Conservation (phyloP, 495 filamentous ascomycete species). For the Annulohypoxylon moriforme region DNA sequence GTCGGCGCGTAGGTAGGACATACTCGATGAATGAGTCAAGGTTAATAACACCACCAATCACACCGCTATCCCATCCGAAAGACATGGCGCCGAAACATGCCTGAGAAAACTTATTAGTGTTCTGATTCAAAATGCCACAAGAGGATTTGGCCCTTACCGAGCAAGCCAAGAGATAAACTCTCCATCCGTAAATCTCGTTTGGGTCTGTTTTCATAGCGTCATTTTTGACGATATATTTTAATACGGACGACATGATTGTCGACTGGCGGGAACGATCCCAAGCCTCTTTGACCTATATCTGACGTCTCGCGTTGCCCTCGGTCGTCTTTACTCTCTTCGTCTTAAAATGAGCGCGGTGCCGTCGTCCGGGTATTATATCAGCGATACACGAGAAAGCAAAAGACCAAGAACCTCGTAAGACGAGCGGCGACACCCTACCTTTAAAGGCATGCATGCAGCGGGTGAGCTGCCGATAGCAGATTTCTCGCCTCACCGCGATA, state of each 20-base stretch:
- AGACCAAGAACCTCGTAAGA: constrained; percentile 10
- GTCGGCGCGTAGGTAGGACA: constrained; percentile 1
- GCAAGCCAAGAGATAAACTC: constrained; percentile 74
- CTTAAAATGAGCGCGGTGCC: constrained; percentile 12
- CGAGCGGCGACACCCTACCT: constrained; percentile 32
- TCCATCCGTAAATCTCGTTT: constrained; percentile 82
- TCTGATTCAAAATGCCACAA: not conserved
- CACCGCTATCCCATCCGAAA: constrained; percentile 73
- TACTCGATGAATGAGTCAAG: constrained; percentile 54
- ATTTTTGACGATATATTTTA: constrained; percentile 78
- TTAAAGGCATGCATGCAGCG: constrained; percentile 36
- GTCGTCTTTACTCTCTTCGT: constrained; percentile 6
- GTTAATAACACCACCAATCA: constrained; percentile 73
- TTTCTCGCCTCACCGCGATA: constrained; percentile 37
- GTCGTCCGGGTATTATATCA: constrained; percentile 11
- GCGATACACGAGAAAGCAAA: constrained; percentile 28
- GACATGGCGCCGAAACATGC: constrained; percentile 83
- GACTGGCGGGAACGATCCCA: constrained; percentile 31
- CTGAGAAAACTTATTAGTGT: constrained; percentile 46
- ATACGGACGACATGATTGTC: constrained; percentile 51
- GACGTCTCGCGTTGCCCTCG: constrained; percentile 7
- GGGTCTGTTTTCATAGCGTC: constrained; percentile 81
- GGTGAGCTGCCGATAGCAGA: constrained; percentile 32
- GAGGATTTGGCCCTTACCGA: constrained; percentile 60
- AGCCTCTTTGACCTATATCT: constrained; percentile 8